These are phyloP conservation scores for Chalciporus sp. DNA, from an alignment of 1,284 basidiomycete species.

Conservation along the genomic window DNA sequence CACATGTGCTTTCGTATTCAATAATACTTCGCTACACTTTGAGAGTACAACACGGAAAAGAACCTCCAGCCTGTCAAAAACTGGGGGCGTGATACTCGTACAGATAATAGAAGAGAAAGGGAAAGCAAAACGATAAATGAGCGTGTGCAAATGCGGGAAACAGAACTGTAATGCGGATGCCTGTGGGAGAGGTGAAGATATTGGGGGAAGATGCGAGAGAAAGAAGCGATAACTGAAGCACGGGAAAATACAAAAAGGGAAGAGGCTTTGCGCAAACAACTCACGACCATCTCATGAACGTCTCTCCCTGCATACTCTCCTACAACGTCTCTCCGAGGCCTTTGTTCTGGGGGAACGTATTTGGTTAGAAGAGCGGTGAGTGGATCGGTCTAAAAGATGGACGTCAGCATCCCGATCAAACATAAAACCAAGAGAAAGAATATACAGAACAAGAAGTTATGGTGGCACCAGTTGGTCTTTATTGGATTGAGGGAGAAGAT, in stretches of 20 bases:
- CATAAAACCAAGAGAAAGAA: background rate
- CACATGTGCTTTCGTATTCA: constrained; percentile 20
- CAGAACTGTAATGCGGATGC: constrained; percentile 20
- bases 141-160: constrained; percentile 26
- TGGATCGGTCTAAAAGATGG: constrained; percentile 71
- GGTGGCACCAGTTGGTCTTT: constrained; percentile 6
- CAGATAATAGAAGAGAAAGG: constrained; percentile 22
- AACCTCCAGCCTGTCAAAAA: constrained; percentile 14
- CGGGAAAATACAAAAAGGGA: constrained; percentile 9
- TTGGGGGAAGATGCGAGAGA: constrained; percentile 10
- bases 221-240: constrained; percentile 4
- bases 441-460: constrained; percentile 10
- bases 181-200: constrained; percentile 7
- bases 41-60: constrained; percentile 21
- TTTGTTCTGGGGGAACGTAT: constrained; percentile 75
- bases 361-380: constrained; percentile 76
- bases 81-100: constrained; percentile 15
- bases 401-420: constrained; percentile 12
- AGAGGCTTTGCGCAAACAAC: constrained; percentile 33
- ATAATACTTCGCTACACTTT: constrained; percentile 26
- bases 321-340: constrained; percentile 69
- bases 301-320: constrained; percentile 73
- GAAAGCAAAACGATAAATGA: constrained; percentile 31
- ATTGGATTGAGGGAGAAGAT: constrained; percentile 8
- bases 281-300: constrained; percentile 76